Base-by-base conservation (phyloP, 139 green algal species). In the Volvox africanus region DNA sequence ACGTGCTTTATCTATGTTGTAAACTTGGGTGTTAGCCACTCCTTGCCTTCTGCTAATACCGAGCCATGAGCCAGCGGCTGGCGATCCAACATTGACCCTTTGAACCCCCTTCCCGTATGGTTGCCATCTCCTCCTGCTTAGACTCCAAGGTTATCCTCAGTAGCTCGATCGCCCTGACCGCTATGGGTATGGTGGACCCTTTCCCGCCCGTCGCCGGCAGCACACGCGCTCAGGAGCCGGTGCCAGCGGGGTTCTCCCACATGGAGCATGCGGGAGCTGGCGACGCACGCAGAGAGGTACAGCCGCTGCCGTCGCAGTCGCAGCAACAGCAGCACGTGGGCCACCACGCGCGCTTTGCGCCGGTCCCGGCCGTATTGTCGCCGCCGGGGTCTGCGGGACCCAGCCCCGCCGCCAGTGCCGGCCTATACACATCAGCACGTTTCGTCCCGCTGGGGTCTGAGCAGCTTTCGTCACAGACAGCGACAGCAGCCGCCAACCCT, bases 141-240 rank as follows among this genome's bases (percentile, higher is more conserved):
- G 89, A 92, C 62, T 69, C 82, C 26, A 88, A 89, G 68, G 61
- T 92, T 26, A 69, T 79, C 13, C n/a, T 92, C 12, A 61, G 37
- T 21, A 89, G 79, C 77, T 88, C 89, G 18, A 35, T 92, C 32
- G 89, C 82, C 30, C 89, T 92, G 16, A 84, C 86, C 0, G 22
- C 26, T 16, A 35, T 76, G 18, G 86, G 86, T 24, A 62, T 90
- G 14, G 75, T 36, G 20, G 86, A 90, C 22, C 86, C 86, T 20
- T 77, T 90, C 44, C 62, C 88, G 21, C 50, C 80, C 65, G 61
- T 30, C 30, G 14, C 61, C 30, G 16, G 30, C 81, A 16, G 36
- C 20, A 5, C 44, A 55, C 44, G 44, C 44, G 9, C 44, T 55
- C 44, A 14, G 36, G 36, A 3, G 11, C 30, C 76, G 65, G 65